Conservation (phyloP, 106 monocot species). For the Narthecium ossifragum region DNA sequence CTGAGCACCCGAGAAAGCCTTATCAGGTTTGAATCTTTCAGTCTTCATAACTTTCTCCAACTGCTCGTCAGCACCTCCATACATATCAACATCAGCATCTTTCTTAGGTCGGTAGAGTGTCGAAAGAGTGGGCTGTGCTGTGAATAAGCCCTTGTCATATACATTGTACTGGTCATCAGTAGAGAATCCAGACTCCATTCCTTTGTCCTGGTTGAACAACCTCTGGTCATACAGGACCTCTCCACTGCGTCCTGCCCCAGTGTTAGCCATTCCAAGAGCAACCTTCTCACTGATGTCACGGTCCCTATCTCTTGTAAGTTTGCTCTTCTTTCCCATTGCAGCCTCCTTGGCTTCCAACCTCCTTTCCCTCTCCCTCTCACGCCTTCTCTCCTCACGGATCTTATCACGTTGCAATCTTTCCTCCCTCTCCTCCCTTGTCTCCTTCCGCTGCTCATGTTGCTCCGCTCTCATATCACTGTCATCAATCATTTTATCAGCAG, state of each 20-base stretch:
- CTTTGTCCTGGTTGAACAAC: slow-evolving; percentile 93
- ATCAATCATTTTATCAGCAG: slow-evolving; percentile 27
- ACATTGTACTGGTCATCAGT: slow-evolving; percentile 94
- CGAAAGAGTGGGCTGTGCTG: slow-evolving; percentile 87
- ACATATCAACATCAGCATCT: slow-evolving; percentile 75
- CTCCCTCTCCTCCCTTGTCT: slow-evolving; percentile 74
- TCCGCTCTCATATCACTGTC: slow-evolving; percentile 34
- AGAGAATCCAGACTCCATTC: slow-evolving; percentile 87
- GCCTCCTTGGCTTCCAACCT: slow-evolving; percentile 81
- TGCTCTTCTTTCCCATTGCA: slow-evolving; percentile 92
- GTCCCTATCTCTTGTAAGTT: slow-evolving; percentile 81
- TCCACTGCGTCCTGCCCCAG: slow-evolving; percentile 42
- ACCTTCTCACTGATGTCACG: slow-evolving; percentile 94
- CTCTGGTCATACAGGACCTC: slow-evolving; percentile 91
- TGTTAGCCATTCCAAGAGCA: slow-evolving; percentile 91
- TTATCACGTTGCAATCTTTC: slow-evolving; percentile 78
- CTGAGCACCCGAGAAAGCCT: slow-evolving; percentile 60
- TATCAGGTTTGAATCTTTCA: slow-evolving; percentile 83
- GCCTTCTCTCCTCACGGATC: slow-evolving; percentile 75
- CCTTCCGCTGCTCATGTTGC: slow-evolving; percentile 41
- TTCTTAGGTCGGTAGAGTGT: slow-evolving; percentile 91
- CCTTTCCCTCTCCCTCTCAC: slow-evolving; percentile 94
- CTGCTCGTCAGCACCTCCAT: slow-evolving; percentile 85
- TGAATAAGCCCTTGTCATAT: slow-evolving; percentile 90
- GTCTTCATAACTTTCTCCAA: slow-evolving; percentile 83